Evolutionary conservation across 495 filamentous ascomycete genomes (phyloP).

Genomic region (Penicillium psychrofluorescens): DNA sequence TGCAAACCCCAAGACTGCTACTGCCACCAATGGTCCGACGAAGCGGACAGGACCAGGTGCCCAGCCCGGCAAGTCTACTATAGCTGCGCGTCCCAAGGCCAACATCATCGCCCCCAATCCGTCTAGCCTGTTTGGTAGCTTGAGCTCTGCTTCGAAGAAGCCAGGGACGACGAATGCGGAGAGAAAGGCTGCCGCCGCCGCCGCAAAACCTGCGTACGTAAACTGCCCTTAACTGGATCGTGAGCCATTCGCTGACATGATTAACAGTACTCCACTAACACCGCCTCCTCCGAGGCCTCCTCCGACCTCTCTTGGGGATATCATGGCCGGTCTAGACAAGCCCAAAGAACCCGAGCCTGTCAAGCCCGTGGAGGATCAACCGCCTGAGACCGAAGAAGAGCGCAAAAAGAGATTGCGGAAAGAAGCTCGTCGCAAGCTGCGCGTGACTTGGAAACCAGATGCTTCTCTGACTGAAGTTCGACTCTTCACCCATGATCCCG

Average conservation of each 20-base stretch:
- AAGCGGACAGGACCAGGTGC: slow-evolving; percentile 15
- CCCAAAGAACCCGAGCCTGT: slow-evolving; percentile 49
- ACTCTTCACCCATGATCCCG: slow-evolving; percentile 70
- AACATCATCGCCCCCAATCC: slow-evolving; percentile 50
- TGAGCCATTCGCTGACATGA: slow-evolving; percentile 32
- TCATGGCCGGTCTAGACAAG: slow-evolving; percentile 61
- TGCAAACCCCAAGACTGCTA: slow-evolving; percentile 16
- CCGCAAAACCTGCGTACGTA: slow-evolving; percentile 36
- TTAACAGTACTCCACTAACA: slow-evolving; percentile 22
- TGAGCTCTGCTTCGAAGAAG: slow-evolving; percentile 55
- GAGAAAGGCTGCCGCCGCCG: slow-evolving; percentile 40
- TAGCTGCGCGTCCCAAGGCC: slow-evolving; percentile 36
- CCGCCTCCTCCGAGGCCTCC: slow-evolving; percentile 34
- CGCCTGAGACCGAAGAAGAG: slow-evolving; percentile 72
- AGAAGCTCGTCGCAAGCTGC: slow-evolving; percentile 64
- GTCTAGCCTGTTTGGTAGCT: slow-evolving; percentile 48
- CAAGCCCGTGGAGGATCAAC: slow-evolving; percentile 43
- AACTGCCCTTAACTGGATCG: background rate
- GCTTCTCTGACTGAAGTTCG: slow-evolving; percentile 63
- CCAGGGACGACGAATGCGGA: slow-evolving; percentile 51
- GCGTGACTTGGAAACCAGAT: slow-evolving; percentile 66
- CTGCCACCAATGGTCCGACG: slow-evolving; percentile 13
- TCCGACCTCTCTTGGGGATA: slow-evolving; percentile 47
- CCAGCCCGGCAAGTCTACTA: slow-evolving; percentile 24
- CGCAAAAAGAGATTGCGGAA: slow-evolving; percentile 67